Base-by-base conservation (phyloP, 176 grass and related monocot species). In the Juncus effusus region DNA sequence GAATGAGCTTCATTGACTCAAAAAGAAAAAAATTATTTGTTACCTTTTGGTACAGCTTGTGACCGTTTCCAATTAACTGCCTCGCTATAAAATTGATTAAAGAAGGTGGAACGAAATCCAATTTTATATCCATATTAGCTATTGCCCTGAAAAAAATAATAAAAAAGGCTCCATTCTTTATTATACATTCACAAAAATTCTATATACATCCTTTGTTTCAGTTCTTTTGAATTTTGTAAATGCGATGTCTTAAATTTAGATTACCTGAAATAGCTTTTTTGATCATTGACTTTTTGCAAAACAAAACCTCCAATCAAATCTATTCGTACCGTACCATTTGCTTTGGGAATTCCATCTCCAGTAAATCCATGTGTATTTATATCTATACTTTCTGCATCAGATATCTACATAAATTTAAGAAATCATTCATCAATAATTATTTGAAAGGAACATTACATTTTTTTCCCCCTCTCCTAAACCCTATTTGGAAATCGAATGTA, bases 41-140 rank as follows among this genome's bases (percentile, higher is more conserved):
- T 71, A 93, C 88, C 88, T 99, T 93, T 66, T 93, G 93, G 74
- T 76, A 97, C 39, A 99, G 38, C 72, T 99, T 99, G 66, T 93
- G 80, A 15, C 85, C 88, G 2, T 77, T 93, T 62, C 79, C 94
- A 41, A 99, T 81, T 61, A 99, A 75, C 44, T 99, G 94, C 53
- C 94, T 92, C 80, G 94, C 88, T 15, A 93, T 74, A 70, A 99
- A 99, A 74, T 99, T 99, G 77, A 99, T 99, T 53, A 99, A 52
- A 54, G 74, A 86, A 62, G 94, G 87, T 67, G 94, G 94, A 42
- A 93, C 88, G 51, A 97, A 97, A 65, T 97, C 94, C 69, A 97
- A 58, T 53, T 97, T 97, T 68, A 97, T 84, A 77, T 97, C 94
- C 88, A 92, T 74, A 93, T 93, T 97, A 78, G 82, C 82, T 74